Conservation (phyloP, 352 stramenopile species). For the Halophytophthora polymorphica region DNA sequence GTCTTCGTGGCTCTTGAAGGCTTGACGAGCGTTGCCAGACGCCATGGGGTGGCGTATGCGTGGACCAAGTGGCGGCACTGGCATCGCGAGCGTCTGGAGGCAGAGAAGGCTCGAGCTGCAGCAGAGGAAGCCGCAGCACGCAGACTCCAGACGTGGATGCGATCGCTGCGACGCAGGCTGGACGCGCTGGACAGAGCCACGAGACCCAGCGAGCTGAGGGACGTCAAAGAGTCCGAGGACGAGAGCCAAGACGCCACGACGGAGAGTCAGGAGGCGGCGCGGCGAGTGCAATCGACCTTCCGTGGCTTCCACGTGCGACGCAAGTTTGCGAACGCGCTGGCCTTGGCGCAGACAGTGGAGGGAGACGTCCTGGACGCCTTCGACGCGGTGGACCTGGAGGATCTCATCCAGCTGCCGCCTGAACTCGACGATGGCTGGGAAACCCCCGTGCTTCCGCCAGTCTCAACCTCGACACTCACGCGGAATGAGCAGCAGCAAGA, state of each 20-base stretch:
- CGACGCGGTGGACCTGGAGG: conserved; percentile 53
- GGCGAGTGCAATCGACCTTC: conserved; percentile 63
- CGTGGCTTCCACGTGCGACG: conserved; percentile 62
- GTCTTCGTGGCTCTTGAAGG: conserved; percentile 7
- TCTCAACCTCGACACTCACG: not conserved
- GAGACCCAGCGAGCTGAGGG: conserved; percentile 6
- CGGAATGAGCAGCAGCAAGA: not conserved
- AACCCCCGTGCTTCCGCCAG: conserved; percentile 30
- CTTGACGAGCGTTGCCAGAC: conserved; percentile 6
- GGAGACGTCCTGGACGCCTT: conserved; percentile 29
- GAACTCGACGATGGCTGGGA: conserved; percentile 67
- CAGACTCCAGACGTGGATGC: conserved; percentile 24
- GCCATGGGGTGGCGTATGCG: conserved; percentile 1
- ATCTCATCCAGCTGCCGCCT: conserved; percentile 48
- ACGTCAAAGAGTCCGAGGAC: not conserved
- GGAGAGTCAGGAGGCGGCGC: conserved; percentile 31
- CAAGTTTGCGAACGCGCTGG: conserved; percentile 61
- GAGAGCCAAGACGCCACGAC: not conserved
- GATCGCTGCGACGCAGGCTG: conserved; percentile 3
- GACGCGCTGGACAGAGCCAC: conserved; percentile 3
- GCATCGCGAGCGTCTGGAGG: conserved; percentile 1
- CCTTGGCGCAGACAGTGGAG: conserved; percentile 33
- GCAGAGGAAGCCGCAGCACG: conserved; percentile 11
- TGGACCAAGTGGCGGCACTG: conserved; percentile 12
- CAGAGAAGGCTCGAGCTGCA: conserved; percentile 3